Evolutionary conservation across 176 grass and related monocot genomes (phyloP).

Genomic region (Carex pumila): DNA sequence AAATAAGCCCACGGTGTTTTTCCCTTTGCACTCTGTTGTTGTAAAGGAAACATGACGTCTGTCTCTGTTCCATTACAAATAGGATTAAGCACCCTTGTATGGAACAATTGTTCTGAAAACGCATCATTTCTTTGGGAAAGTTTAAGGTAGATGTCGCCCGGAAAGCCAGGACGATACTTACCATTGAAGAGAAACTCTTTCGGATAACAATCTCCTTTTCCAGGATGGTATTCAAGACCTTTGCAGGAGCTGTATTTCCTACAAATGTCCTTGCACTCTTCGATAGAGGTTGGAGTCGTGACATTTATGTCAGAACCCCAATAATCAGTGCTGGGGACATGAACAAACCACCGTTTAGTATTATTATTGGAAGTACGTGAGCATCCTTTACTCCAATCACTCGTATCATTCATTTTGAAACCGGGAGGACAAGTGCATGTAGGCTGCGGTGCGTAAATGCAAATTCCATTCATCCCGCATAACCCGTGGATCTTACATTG

Average conservation of each 20-base stretch:
- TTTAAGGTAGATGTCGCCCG: constrained; percentile 14
- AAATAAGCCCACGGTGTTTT: constrained; percentile 17
- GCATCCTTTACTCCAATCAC: constrained; percentile 23
- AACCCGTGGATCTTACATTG: constrained; percentile 17
- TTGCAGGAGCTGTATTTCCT: background rate
- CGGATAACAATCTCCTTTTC: constrained; percentile 2
- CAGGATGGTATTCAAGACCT: constrained; percentile 9
- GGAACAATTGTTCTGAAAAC: background rate
- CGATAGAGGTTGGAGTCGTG: background rate
- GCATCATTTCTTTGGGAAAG: background rate
- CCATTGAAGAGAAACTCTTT: constrained; percentile 22
- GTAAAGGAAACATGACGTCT: constrained; percentile 8
- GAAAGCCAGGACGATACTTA: constrained; percentile 2
- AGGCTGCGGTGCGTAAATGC: background rate
- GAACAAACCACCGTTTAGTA: background rate
- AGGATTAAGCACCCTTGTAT: background rate
- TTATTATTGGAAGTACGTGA: background rate
- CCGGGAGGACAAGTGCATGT: constrained; percentile 18
- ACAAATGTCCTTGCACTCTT: background rate
- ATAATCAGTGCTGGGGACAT: constrained; percentile 10
- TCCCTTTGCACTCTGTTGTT: background rate
- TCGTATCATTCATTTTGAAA: constrained; percentile 9
- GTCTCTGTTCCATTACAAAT: background rate
- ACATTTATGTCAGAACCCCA: background rate
- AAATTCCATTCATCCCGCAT: constrained; percentile 21